Conservation (phyloP, 176 grass and related monocot genomes). For the Tillandsia fasciculata region DNA sequence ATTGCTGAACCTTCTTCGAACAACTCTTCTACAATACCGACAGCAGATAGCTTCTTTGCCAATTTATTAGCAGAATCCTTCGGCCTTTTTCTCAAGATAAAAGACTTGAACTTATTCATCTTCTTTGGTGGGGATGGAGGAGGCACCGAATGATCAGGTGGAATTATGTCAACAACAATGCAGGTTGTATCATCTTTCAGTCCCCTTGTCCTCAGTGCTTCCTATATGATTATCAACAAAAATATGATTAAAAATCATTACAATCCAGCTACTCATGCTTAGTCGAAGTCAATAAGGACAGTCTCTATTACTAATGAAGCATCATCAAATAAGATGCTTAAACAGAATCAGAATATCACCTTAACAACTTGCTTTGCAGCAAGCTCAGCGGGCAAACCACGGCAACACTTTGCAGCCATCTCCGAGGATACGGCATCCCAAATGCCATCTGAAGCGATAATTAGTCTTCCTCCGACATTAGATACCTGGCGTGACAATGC, state of each 20-base stretch:
- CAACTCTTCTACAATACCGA: constrained; percentile 65
- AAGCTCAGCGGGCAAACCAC: constrained; percentile 85
- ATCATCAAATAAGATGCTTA: not conserved
- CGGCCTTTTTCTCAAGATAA: constrained; percentile 60
- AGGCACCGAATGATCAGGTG: constrained; percentile 46
- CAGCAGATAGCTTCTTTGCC: constrained; percentile 56
- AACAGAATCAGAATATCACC: constrained; percentile 26
- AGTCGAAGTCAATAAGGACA: not conserved
- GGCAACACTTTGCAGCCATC: constrained; percentile 73
- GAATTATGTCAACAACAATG: constrained; percentile 89
- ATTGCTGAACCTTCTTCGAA: constrained; percentile 99
- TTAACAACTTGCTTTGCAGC: constrained; percentile 93
- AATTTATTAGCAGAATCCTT: constrained; percentile 62
- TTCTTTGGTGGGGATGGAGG: constrained; percentile 69
- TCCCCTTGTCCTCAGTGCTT: constrained; percentile 84
- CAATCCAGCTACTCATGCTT: not conserved
- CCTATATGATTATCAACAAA: constrained; percentile 28
- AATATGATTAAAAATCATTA: not conserved
- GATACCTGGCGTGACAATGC: constrained; percentile 41
- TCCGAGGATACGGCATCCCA: constrained; percentile 93
- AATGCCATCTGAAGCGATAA: constrained; percentile 96
- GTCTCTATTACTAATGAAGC: not conserved
- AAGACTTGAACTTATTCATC: constrained; percentile 68
- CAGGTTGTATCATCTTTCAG: constrained; percentile 95
- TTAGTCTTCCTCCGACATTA: constrained; percentile 81